These are phyloP conservation scores for Pelargonium myrrhifolium DNA, from an alignment of 441 rosid genomes.

Conservation along the genomic window DNA sequence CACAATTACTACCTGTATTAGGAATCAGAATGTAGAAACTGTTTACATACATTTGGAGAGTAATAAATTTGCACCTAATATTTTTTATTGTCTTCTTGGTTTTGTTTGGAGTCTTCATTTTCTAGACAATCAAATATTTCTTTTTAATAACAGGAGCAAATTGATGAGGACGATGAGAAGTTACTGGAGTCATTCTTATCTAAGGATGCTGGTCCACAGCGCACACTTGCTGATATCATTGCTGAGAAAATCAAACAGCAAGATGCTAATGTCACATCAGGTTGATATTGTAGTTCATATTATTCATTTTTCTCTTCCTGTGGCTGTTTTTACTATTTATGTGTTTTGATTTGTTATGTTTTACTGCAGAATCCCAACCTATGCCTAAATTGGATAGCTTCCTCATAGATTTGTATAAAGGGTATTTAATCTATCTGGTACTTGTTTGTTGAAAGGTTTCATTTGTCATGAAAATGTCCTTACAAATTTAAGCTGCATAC, in stretches of 20 bases:
- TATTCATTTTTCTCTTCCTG: not conserved
- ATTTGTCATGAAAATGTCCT: not conserved
- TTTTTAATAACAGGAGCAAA: conserved; percentile 41
- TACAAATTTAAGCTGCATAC: not conserved
- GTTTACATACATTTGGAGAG: not conserved
- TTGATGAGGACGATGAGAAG: conserved; percentile 73
- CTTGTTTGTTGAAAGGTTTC: not conserved
- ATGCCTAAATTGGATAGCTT: conserved; percentile 61
- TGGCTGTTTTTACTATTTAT: conserved; percentile 6
- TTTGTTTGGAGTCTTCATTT: not conserved
- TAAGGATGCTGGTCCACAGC: conserved; percentile 55
- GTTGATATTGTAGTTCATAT: conserved; percentile 22
- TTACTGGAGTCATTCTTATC: conserved; percentile 68
- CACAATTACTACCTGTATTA: not conserved
- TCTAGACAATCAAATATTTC: not conserved
- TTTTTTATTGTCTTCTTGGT: not conserved
- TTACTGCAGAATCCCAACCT: conserved; percentile 51
- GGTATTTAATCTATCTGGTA: conserved; percentile 31
- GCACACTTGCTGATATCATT: conserved; percentile 72
- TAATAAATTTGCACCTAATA: not conserved
- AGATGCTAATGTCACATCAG: conserved; percentile 50
- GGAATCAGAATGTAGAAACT: not conserved
- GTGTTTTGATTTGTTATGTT: conserved; percentile 8
- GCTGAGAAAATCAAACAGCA: conserved; percentile 53
- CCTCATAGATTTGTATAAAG: conserved; percentile 55